Evolutionary conservation across 208 protist species (phyloP), one percentile per base, ranked within the genome.

Genomic region (Leishmania gerbilli): DNA sequence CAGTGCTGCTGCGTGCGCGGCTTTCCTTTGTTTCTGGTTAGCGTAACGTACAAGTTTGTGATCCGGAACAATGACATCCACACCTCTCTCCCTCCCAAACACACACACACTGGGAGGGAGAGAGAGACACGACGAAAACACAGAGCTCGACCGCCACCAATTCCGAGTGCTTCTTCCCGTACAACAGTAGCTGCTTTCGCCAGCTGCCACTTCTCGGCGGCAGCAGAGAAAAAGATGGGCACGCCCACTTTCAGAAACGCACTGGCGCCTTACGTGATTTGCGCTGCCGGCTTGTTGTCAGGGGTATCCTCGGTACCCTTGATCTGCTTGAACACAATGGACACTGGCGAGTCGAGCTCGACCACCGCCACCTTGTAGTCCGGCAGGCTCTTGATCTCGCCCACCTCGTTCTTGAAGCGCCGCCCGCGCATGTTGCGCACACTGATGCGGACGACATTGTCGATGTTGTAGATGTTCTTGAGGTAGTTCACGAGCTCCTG

Each of bases 391-490:
- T 95, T 96, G 67, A 97, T 95, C 71, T 88, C 85, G 58, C 95
- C 95, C 40, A 97, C 88, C 76, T 97, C 95, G 71, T 97, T 97
- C 77, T 97, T 97, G 79, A 92, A 97, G 6, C 90, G 90, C 42
- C 85, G 87, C 40, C 93, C 93, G 11, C 89, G 88, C 76, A 89
- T 64, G 80, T 97, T 97, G 76, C 91, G 90, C 37, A 95, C 90
- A 21, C 77, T 34, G 19, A 97, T 88, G 55, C 85, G 88, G 24
- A 96, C 90, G 31, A 97, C 77, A 60, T 95, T 95, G 81, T 97
- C 93, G 47, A 97, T 93, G 71, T 86, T 79, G 80, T 97, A 96
- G 24, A 97, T 90, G 79, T 96, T 95, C 79, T 87, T 88, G 49
- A 97, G 85, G 87, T 97, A 97, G 83, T 96, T 96, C 65, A 86